Conservation (phyloP, 164 flowering plant species). For the Echeveria elegans region DNA sequence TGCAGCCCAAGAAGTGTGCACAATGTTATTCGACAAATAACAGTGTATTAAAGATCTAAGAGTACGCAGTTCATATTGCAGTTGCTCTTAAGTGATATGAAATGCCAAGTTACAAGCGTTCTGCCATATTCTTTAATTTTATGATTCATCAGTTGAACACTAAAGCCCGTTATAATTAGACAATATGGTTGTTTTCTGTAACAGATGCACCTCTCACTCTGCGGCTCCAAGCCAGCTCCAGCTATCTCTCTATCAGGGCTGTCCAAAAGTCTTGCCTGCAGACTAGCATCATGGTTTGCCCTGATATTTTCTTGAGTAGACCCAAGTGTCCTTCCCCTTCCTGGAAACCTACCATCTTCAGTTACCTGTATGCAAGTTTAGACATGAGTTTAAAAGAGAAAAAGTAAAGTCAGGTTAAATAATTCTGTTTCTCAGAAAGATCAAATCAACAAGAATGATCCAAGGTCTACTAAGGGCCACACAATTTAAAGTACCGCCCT, state of each 20-base stretch:
- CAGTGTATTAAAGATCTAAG: not conserved
- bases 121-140: not conserved
- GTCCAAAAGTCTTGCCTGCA: constrained; percentile 78
- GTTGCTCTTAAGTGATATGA: not conserved
- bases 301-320: constrained; percentile 28
- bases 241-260: constrained; percentile 23
- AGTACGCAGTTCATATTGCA: not conserved
- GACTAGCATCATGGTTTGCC: constrained; percentile 45
- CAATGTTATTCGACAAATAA: not conserved
- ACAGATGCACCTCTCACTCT: constrained; percentile 43
- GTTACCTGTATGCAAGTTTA: constrained; percentile 31
- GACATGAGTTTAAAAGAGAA: not conserved
- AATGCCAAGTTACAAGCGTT: not conserved
- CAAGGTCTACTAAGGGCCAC: not conserved
- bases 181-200: not conserved
- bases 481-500: too few relatives aligned
- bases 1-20: not conserved
- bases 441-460: not conserved
- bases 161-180: not conserved
- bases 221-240: constrained; percentile 23
- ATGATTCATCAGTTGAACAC: not conserved
- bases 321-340: constrained; percentile 68
- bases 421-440: not conserved
- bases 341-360: constrained; percentile 71
- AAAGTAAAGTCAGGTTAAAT: not conserved